Percentiles rank a stretch among this genome's conserved stretches.
Conservation (phyloP, 768 basidiomycete species). For the Boletus pseudopeckii region DNA sequence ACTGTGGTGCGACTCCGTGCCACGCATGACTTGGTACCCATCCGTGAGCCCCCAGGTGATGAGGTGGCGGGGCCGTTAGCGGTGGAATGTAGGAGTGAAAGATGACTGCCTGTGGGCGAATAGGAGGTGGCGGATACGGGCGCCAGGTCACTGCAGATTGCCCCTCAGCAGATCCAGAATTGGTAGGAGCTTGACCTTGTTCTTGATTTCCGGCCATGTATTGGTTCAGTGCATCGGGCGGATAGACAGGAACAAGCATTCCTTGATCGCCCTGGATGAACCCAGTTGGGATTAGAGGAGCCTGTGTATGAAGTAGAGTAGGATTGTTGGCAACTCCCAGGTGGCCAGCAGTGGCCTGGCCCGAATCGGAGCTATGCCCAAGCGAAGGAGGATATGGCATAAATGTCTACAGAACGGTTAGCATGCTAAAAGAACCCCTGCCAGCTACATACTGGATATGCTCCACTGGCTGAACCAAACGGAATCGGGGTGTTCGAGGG, state of each 20-base stretch:
- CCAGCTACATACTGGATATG: slow-evolving; percentile 45
- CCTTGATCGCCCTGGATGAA: slow-evolving; percentile 75
- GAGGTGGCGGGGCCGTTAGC: slow-evolving; percentile 15
- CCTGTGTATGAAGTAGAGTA: slow-evolving; percentile 33
- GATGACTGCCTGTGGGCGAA: slow-evolving; percentile 31
- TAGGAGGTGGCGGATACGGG: slow-evolving; percentile 32
- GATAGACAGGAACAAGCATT: slow-evolving; percentile 67
- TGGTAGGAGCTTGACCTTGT: slow-evolving; percentile 15
- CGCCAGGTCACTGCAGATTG: slow-evolving; percentile 34
- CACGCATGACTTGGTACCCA: slow-evolving; percentile 29
- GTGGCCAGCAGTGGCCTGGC: slow-evolving; percentile 17
- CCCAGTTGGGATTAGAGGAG: slow-evolving; percentile 61
- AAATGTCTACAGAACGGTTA: slow-evolving; percentile 38
- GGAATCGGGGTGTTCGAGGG: slow-evolving; percentile 28
- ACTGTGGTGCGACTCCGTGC: slow-evolving; percentile 20
- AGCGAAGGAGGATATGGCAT: slow-evolving; percentile 46
- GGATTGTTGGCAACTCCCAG: slow-evolving; percentile 15
- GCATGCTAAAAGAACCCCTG: not conserved
- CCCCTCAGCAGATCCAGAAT: slow-evolving; percentile 24
- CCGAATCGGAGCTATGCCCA: slow-evolving; percentile 29
- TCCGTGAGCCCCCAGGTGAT: slow-evolving; percentile 16
- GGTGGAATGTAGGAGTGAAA: slow-evolving; percentile 30
- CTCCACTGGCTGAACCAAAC: slow-evolving; percentile 38
- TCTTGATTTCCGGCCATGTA: slow-evolving; percentile 54
- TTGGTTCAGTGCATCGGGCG: slow-evolving; percentile 64